These are phyloP conservation scores for Umbelopsis sp. DNA, from an alignment of 192 early-diverging fungal genomes.

Conservation along the genomic window DNA sequence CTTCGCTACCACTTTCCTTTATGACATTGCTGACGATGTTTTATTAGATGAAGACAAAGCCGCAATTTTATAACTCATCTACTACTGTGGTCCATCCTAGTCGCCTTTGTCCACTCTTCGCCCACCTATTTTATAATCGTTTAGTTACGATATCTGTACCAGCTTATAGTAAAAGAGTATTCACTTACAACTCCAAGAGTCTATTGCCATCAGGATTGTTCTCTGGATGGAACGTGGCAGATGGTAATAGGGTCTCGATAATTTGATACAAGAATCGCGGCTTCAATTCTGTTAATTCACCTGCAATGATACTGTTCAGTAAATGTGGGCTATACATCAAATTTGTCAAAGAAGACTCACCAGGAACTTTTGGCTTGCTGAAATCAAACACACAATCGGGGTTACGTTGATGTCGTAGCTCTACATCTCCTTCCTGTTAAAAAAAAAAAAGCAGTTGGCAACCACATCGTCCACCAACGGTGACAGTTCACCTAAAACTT, in stretches of 20 bases:
- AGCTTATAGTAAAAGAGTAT: not conserved
- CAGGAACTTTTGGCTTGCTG: conserved; percentile 67
- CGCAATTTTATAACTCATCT: conserved; percentile 23
- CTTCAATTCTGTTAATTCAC: conserved; percentile 70
- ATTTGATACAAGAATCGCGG: conserved; percentile 83
- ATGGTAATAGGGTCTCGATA: conserved; percentile 90
- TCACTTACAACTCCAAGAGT: conserved; percentile 80
- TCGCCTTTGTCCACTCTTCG: conserved; percentile 41
- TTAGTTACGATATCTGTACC: not conserved
- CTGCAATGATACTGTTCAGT: conserved; percentile 25
- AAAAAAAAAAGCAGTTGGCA: not conserved
- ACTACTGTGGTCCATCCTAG: conserved; percentile 61
- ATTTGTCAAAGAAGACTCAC: conserved; percentile 14
- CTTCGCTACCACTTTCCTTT: too few relatives aligned
- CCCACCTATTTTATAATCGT: conserved; percentile 44
- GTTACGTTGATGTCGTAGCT: conserved; percentile 90
- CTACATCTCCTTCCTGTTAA: conserved; percentile 77
- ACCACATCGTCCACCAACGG: not conserved
- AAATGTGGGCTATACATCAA: not conserved
- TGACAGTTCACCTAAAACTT: not conserved
- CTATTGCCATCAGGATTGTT: conserved; percentile 62
- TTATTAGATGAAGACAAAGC: not conserved
- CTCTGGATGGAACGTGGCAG: conserved; percentile 63
- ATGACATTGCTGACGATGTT: too few relatives aligned
- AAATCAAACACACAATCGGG: conserved; percentile 96